Evolutionary conservation across 228 moss, liverwort and hornwort species (phyloP).

Genomic region (Sphagnum fallax): DNA sequence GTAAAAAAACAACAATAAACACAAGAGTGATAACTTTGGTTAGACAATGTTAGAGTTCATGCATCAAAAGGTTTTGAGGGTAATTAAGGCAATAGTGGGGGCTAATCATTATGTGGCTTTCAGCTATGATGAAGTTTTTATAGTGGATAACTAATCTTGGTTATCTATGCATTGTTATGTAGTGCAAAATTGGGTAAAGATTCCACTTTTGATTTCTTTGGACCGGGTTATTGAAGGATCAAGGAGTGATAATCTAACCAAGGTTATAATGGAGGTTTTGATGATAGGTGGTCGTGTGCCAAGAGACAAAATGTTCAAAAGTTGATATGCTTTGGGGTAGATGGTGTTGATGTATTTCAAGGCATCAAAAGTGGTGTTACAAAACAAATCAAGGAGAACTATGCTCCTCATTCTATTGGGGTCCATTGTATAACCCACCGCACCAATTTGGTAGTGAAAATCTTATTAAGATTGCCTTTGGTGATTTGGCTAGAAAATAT

Average conservation of each 20-base stretch:
- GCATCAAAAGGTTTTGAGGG: not conserved
- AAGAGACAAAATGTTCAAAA: not conserved
- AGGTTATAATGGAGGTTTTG: not conserved
- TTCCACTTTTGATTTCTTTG: not conserved
- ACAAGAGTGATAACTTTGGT: not conserved
- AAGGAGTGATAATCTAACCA: not conserved
- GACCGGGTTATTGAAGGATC: not conserved
- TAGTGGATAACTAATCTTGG: not conserved
- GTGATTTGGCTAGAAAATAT: not conserved
- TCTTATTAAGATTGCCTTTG: not conserved
- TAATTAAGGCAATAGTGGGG: not conserved
- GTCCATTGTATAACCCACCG: not conserved
- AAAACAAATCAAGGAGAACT: not conserved
- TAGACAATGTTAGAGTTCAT: not conserved
- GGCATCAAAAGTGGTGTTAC: not conserved
- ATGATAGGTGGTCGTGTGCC: not conserved
- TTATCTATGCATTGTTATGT: not conserved
- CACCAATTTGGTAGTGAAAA: not conserved
- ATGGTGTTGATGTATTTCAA: not conserved
- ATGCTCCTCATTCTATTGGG: not conserved
- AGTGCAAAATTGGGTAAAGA: not conserved
- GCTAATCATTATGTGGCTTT: not conserved
- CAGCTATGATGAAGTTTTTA: not conserved
- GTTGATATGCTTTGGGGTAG: not conserved
- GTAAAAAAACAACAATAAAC: not conserved